Evolutionary conservation across 2,329 filamentous ascomycete species (phyloP).

Genomic region (Beauveria bassiana): DNA sequence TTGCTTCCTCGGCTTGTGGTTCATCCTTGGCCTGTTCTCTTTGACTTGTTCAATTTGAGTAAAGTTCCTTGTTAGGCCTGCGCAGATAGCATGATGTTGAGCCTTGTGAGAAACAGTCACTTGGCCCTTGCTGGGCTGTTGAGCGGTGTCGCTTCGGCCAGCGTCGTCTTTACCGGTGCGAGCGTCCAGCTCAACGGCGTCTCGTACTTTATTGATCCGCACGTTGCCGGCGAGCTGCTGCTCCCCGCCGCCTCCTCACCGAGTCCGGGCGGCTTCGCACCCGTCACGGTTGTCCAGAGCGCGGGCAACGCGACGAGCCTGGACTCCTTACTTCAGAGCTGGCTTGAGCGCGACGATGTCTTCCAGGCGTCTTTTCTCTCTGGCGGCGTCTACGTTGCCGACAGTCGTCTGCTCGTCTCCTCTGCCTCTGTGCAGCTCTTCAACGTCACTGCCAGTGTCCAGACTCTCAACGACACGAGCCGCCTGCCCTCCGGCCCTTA

Average conservation of each 20-base stretch:
- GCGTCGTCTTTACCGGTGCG: background rate
- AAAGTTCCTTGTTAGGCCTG: no score
- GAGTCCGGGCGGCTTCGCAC: conserved; percentile 20
- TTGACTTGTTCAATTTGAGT: no score
- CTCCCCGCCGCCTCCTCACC: background rate
- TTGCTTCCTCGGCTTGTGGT: no score
- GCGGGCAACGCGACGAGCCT: conserved; percentile 16
- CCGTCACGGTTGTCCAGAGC: conserved; percentile 26
- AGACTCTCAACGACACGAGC: background rate
- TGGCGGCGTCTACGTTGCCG: conserved; percentile 12
- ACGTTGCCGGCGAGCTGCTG: background rate
- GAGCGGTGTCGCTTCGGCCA: background rate
- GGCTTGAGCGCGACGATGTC: conserved; percentile 23
- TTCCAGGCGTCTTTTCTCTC: conserved; percentile 17
- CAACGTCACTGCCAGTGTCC: background rate
- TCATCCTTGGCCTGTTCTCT: no score
- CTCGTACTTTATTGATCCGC: conserved; percentile 9
- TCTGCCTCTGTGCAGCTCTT: conserved; percentile 15
- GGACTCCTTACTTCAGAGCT: conserved; percentile 21
- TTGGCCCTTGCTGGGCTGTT: background rate
- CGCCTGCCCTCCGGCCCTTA: conserved; percentile 26
- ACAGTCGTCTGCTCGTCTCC: conserved; percentile 15
- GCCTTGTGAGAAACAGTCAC: background rate
- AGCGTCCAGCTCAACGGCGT: conserved; percentile 1
- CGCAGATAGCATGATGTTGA: background rate